Base-by-base conservation (phyloP, 495 filamentous ascomycete species). In the Tuber microsphaerosporum region DNA sequence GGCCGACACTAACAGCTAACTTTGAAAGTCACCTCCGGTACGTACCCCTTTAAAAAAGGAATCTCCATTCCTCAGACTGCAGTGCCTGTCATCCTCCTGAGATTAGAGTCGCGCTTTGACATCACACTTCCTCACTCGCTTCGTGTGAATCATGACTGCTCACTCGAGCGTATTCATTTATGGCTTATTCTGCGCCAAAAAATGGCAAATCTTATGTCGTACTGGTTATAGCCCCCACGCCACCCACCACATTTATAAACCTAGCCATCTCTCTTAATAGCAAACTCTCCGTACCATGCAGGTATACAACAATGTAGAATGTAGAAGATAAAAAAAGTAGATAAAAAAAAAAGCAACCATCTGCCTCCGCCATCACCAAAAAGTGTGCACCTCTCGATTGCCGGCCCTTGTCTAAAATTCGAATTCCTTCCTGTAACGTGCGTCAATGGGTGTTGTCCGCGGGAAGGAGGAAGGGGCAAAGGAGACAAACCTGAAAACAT, bases 401-500 rank as follows among this genome's bases (percentile, higher is more conserved):
- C 61, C 22, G 26, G 45, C 70, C 71, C 48, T 51, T 69, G 46
- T 46, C 31, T 73, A 75, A 20, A 92, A 92, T 74, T 92, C 91
- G 87, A 93, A 92, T 83, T 92, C 90, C 81, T 88, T 88, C 80
- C 79, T 81, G 75, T 73, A 48, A 72, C 78, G 46, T 42, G 20
- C 20, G 22, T 43, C 46, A 51, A 73, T n/a, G 42, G n/a, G 20
- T 31, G 42, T 22, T 39, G 43, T 48, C 10, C 22, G n/a, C 19
- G 37, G 46, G 9, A 44, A 37, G 34, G 71, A 48, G 71, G 71
- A 48, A 71, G 61, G 41, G 45, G 71, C 76, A 56, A 72, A 74
- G n/a, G 75, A 34, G 34, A 82, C 77, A 79, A 79, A 82, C 81
- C 94, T 88, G 87, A 98, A 97, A 22, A 88, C 86, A 82, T 97